Base-by-base conservation (phyloP, 2,329 filamentous ascomycete genomes). In the Xylariaceae sp. region DNA sequence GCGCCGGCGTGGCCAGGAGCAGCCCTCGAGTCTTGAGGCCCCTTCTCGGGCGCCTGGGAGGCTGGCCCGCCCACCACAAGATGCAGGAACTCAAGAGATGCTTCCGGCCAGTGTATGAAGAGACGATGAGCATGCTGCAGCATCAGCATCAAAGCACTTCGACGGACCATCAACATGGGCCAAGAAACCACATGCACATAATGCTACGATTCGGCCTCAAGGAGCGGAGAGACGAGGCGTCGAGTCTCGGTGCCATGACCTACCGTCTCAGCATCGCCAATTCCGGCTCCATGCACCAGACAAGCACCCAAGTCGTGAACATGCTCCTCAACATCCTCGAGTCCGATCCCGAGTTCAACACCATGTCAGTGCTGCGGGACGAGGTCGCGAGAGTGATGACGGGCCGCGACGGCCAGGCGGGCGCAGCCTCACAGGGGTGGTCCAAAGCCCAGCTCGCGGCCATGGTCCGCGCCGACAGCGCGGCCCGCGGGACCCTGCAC, bases 301-400 rank as follows among this genome's bases (percentile, higher is more conserved):
- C 63, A 0, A 45, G 44, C 16, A 50, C 64, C 0, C 50, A 53
- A 2, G 47, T 52, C 0, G 50, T 51, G 0, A 64, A 67, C 31
- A 38, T 64, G n/a, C 24, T 67, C 1, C 52, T 66, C 18, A 61
- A 67, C 33, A 53, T 67, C 3, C 23, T 65, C 2, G 55, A 42
- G 3, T 60, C 58, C 2, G 56, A 64, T 23, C 30, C 44, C 2
- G 52, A 62, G 33, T 52, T 49, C 31, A 50, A 54, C 36, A 64
- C 59, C 10, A 50, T 64, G 4, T 31, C 50, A 3, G 36, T 45
- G 0, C 45, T 67, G 1, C 56, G 59, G 2, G 46, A 59, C 8
- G 63, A 67, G 42, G 44, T 57, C 7, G 11, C 18, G n/a, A 26
- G 33, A 5, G 19, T 35, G 11, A 16, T 30, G 15, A 18, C 8